Evolutionary conservation across 164 flowering plant genomes (phyloP).

Genomic region (Magnolia officinalis): DNA sequence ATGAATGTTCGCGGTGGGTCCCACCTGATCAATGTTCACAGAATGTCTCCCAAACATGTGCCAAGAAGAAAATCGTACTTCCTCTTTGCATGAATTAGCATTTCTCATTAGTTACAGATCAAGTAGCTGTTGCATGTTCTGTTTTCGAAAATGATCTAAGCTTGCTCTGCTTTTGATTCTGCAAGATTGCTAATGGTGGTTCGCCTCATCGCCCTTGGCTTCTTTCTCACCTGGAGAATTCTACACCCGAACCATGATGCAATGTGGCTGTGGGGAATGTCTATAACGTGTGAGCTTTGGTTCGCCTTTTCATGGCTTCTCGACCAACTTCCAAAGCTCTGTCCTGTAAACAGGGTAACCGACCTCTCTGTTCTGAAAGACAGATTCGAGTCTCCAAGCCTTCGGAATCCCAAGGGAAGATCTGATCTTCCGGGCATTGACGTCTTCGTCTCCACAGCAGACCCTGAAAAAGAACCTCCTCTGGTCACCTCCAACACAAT

Average conservation of each 20-base stretch:
- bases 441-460: conserved; percentile 87
- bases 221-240: conserved; percentile 77
- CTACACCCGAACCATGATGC: conserved; percentile 79
- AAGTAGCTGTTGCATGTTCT: too few species aligned
- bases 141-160: not conserved
- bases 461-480: conserved; percentile 91
- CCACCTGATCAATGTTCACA: too few species aligned
- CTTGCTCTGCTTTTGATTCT: conserved; percentile 2
- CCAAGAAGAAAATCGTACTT: too few species aligned
- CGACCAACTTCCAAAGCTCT: conserved; percentile 92
- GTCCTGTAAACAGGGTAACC: conserved; percentile 72
- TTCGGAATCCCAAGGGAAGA: conserved; percentile 68
- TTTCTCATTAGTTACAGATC: too few species aligned
- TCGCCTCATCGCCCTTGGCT: conserved; percentile 65
- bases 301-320: conserved; percentile 89
- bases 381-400: conserved; percentile 67
- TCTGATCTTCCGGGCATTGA: conserved; percentile 93
- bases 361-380: conserved; percentile 72
- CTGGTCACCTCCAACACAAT: conserved; percentile 92
- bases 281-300: conserved; percentile 76
- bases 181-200: conserved; percentile 60
- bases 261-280: conserved; percentile 91
- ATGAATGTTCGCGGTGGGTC: too few species aligned
- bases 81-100: too few species aligned
- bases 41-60: too few species aligned